A percentile compares a stretch with the other conserved stretches of the same genome.
These are phyloP conservation scores for Fomitopsis pulvina DNA, from an alignment of 768 basidiomycete species.

Conservation along the genomic window DNA sequence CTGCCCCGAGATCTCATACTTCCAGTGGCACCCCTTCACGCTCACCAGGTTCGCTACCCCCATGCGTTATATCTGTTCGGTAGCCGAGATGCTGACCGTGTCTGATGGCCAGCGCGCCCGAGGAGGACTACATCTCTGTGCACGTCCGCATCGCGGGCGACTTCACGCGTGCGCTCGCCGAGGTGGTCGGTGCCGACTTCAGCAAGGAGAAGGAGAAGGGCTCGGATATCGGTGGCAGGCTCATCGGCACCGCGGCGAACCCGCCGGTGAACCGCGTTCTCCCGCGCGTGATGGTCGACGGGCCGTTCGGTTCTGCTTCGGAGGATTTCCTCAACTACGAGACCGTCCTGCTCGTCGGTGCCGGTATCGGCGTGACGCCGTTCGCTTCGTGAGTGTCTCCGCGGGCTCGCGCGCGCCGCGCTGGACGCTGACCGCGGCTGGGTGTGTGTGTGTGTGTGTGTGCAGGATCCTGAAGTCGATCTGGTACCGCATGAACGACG, in stretches of 20 bases:
- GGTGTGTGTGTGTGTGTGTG: no score
- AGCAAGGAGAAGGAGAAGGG: slow-evolving; percentile 43
- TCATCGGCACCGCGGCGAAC: slow-evolving; percentile 50
- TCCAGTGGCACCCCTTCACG: slow-evolving; percentile 97
- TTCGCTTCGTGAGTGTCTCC: slow-evolving; percentile 76
- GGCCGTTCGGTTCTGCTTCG: slow-evolving; percentile 88
- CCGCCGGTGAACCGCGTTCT: slow-evolving; percentile 65
- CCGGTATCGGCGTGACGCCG: slow-evolving; percentile 95
- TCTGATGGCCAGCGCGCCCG: slow-evolving; percentile 59
- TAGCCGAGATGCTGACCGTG: slow-evolving; percentile 3
- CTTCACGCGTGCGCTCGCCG: slow-evolving; percentile 79
- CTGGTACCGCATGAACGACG: slow-evolving; percentile 95
- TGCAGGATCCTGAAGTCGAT: slow-evolving; percentile 78
- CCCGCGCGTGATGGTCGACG: slow-evolving; percentile 93
- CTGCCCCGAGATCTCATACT: slow-evolving; percentile 89
- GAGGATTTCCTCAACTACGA: slow-evolving; percentile 92
- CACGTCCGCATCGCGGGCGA: slow-evolving; percentile 92
- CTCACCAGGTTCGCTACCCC: slow-evolving; percentile 57
- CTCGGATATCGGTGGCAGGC: slow-evolving; percentile 47
- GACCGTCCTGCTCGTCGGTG: slow-evolving; percentile 83
- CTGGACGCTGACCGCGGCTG: background rate
- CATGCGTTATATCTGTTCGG: background rate
- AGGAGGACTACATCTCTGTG: slow-evolving; percentile 91
- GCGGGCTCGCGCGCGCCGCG: slow-evolving; percentile 4
- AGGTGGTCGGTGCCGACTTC: slow-evolving; percentile 81